Base-by-base conservation (phyloP, 2,329 filamentous ascomycete genomes). In the Malbranchea cinnamomea region DNA sequence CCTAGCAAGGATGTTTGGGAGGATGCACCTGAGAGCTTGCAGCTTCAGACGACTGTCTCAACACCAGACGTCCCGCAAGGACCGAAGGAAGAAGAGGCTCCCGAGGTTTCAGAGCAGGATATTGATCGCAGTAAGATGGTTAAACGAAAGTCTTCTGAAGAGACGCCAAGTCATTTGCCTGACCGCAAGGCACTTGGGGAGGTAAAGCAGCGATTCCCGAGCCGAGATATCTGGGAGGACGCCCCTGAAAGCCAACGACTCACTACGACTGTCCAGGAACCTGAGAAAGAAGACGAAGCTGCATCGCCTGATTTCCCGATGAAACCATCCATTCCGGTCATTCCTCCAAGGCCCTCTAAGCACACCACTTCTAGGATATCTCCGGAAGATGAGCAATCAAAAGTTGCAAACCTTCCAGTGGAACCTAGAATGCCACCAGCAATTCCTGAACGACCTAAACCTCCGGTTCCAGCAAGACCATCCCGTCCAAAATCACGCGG, bases 1-100 rank as follows among this genome's bases (percentile, higher is more conserved):
- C 89, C 89, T 1, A 94, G 85, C 53, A 79, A 85, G 51, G 89
- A 98, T 50, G 72, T 95, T 23, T 98, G 89, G 89, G 89, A 98
- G 59, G 91, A 98, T 52, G 78, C 83, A 0, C 89, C 91, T 3
- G 78, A 75, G 47, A 93, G 84, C 54, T 65, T 82, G 30, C 74
- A 89, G 46, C 73, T 71, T 28, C 60, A 68, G 19, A 75, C 85
- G 3, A 84, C 81, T 36, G 87, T 95, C 5, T 81, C 78, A 2
- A 89, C 82, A 0, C 84, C 84, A 2, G 79, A 84, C 44, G 47
- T 68, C 18, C 60, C 64, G 0, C 65, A 18, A 7, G 19, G 30
- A 9, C 46, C 58, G 31, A 56, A 49, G 41, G n/a, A n/a, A n/a
- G 39, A 54, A 37, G 35, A 46, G 29, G 25, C 51, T 46, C 59